Evolutionary conservation across 805 yeast species (phyloP), one percentile per base, ranked within the genome.

Genomic region (Sugiyamaella americana): DNA sequence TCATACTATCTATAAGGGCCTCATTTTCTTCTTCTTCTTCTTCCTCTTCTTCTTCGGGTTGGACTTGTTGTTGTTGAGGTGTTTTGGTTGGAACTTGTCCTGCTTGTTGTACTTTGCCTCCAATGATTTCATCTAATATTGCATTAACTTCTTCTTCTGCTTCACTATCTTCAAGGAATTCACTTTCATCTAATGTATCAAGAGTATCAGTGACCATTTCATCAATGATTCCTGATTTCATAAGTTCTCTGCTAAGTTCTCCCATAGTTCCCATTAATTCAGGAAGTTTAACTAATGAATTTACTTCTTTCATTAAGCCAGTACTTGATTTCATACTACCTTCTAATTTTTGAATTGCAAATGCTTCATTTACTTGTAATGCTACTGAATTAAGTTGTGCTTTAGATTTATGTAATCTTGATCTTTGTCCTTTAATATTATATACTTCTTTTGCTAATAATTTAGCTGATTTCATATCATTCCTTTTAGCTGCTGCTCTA

Each of bases 131-230:
- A 32, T 54, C 54, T 36, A 66, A 58, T 47, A 67, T 59, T 30
- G 61, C 67, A 13, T 72, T 68, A 5, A 67, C 61, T 26, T 65
- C 67, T 41, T 62, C 66, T 37, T 69, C 69, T 20, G 61, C 64
- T 37, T 56, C 66, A 18, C 59, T 70, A 48, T 63, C 68, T 30
- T 48, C 58, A 17, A 48, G 59, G 37, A 79, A 85, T 17, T 76
- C 83, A 41, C 75, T 82, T 24, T 81, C 87, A 18, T 75, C 81
- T 48, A 78, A 66, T 42, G 72, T 66, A 50, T 89, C 98, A 50
- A 91, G 71, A 51, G 86, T 80, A 60, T 93, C 99, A 48, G 85
- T 87, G 61, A 89, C 82, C 98, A 93, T 93, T 61, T 93, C 98
- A 55, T 86, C 87, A 45, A 93, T 87, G 39, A 93, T 76, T 2